A percentile compares a stretch with the other conserved stretches of the same genome.
Conservation (phyloP, 192 early-diverging fungal genomes). For the Hyaloraphidium curvatum region DNA sequence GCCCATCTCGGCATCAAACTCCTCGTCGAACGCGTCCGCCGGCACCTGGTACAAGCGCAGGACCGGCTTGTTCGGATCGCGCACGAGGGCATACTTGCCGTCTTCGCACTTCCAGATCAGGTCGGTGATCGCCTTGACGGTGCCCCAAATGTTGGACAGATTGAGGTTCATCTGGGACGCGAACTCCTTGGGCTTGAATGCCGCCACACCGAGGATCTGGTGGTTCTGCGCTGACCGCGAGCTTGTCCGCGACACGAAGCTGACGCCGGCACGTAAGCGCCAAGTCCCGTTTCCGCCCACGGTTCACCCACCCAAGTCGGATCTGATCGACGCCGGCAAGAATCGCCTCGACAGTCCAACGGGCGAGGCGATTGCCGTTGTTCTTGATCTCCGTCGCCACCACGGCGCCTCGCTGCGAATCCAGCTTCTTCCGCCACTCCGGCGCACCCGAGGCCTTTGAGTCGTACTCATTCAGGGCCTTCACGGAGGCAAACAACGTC, state of each 20-base stretch:
- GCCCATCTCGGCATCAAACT: not conserved
- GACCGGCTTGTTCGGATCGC: slow-evolving; percentile 84
- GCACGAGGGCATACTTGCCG: slow-evolving; percentile 86
- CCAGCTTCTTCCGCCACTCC: slow-evolving; percentile 86
- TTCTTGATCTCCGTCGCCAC: slow-evolving; percentile 96
- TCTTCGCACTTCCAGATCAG: slow-evolving; percentile 65
- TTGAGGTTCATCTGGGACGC: slow-evolving; percentile 70
- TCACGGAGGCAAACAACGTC: slow-evolving; percentile 38
- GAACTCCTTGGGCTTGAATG: slow-evolving; percentile 79
- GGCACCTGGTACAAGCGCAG: slow-evolving; percentile 69
- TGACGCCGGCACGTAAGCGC: not conserved
- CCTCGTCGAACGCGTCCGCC: slow-evolving; percentile 4
- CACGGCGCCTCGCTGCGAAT: slow-evolving; percentile 85
- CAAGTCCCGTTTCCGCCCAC: not conserved
- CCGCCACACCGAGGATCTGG: slow-evolving; percentile 58
- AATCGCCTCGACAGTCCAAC: slow-evolving; percentile 87
- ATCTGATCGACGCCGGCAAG: slow-evolving; percentile 77
- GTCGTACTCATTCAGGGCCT: slow-evolving; percentile 89
- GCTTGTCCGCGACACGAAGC: slow-evolving; percentile 34
- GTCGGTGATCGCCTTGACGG: slow-evolving; percentile 84
- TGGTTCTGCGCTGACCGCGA: slow-evolving; percentile 37
- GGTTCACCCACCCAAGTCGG: slow-evolving; percentile 50
- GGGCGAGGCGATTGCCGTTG: slow-evolving; percentile 81
- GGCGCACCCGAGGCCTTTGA: slow-evolving; percentile 66
- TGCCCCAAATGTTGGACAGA: slow-evolving; percentile 83